Evolutionary conservation across 495 filamentous ascomycete species (phyloP), one percentile per base, ranked within the genome.

Genomic region (Aspergillus kassunensis): DNA sequence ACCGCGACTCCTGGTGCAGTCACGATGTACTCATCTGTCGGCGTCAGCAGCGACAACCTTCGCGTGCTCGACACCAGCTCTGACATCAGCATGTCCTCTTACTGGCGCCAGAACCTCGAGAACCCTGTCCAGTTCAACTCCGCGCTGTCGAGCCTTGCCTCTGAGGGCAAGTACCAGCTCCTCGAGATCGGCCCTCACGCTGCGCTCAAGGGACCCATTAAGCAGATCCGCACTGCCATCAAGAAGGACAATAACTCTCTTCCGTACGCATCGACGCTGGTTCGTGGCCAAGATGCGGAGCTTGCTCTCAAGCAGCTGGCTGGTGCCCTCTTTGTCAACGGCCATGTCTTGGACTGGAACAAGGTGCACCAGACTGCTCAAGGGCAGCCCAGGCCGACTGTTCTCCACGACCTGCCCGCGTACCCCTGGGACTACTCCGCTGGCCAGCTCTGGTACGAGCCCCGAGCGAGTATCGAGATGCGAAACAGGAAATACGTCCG

Each of bases 341-440:
- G 42, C 19, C 34, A 39, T 12, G 20, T 33, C 0, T 31, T 53
- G 0, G 16, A 45, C 8, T 7, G 40, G 6, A 7, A 18, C 1
- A 11, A 19, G 16, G 25, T 53, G 21, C 46, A 53, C 34, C 9
- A 37, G 9, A 16, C 15, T 7, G n/a, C 12, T 31, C 2, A 19
- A 11, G 31, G 15, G 29, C n/a, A n/a, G 4, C 12, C 19, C 18
- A 11, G n/a, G 24, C 21, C 33, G 29, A 39, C 33, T 23, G 15
- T 4, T 8, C 18, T 41, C 9, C 37, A 41, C 19, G 21, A 53
- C 16, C 24, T 53, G 3, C 51, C 51, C 0, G 10, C 31, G 1
- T 53, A 53, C 19, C 18, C 23, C 16, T 53, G 41, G 42, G 33
- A 53, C 34, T 42, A 53, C 35, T 21, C 42, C 1, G n/a, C n/a